These are phyloP conservation scores for Xanthoconium purpureum DNA, from an alignment of 768 basidiomycete species.

Conservation along the genomic window DNA sequence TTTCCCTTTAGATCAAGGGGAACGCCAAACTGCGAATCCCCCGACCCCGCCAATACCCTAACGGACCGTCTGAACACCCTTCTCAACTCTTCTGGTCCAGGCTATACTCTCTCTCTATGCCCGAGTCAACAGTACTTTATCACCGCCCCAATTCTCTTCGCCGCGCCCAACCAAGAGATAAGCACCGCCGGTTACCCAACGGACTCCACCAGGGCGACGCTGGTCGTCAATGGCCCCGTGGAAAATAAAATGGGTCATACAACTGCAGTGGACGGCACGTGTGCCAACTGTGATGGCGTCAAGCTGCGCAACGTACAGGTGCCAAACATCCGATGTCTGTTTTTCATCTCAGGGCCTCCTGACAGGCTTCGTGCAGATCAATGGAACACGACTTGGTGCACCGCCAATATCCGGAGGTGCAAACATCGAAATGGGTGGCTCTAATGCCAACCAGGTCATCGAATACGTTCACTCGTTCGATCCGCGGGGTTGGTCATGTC, in stretches of 20 bases:
- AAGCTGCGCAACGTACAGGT: conserved; percentile 74
- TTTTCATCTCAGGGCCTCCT: not conserved
- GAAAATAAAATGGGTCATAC: conserved; percentile 64
- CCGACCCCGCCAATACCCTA: conserved; percentile 58
- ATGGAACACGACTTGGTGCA: conserved; percentile 62
- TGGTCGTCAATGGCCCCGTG: conserved; percentile 66
- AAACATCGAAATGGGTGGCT: conserved; percentile 84
- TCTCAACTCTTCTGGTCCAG: conserved; percentile 61
- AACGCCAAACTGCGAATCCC: conserved; percentile 29
- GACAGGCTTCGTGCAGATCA: conserved; percentile 45
- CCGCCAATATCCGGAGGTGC: conserved; percentile 58
- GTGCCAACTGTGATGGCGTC: conserved; percentile 54
- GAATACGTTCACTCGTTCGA: conserved; percentile 76
- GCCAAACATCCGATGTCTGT: not conserved
- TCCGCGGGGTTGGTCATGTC: conserved; percentile 79
- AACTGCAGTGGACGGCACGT: conserved; percentile 68
- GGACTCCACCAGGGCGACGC: conserved; percentile 60
- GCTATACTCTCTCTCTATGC: conserved; percentile 68
- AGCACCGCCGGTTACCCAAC: conserved; percentile 76
- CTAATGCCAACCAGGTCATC: conserved; percentile 66
- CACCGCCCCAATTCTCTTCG: conserved; percentile 62
- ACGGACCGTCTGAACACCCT: conserved; percentile 65
- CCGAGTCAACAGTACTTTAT: conserved; percentile 59
- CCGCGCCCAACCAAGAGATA: conserved; percentile 73
- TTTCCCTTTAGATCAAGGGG: not conserved